Evolutionary conservation across 2,329 filamentous ascomycete species (phyloP).

Genomic region (Talaromyces sp.): DNA sequence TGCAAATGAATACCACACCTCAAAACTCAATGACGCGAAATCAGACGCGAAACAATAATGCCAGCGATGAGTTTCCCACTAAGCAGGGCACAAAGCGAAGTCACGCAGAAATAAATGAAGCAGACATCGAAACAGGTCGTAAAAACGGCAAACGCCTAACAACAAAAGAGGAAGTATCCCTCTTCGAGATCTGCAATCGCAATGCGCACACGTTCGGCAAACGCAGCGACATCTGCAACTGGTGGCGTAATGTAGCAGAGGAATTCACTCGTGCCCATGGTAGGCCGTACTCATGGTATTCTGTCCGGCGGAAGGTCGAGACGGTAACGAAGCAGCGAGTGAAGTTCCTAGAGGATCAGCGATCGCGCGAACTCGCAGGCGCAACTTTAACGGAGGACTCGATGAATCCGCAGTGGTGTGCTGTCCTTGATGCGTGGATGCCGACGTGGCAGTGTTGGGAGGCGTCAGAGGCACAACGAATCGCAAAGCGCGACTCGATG

Average conservation of each 20-base stretch:
- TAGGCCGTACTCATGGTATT: constrained; percentile 48
- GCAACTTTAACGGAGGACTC: constrained; percentile 24
- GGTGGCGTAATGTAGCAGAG: constrained; percentile 43
- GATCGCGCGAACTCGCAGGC: background rate
- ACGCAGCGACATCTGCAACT: constrained; percentile 46
- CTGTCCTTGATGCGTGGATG: constrained; percentile 44
- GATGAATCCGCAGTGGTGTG: constrained; percentile 43
- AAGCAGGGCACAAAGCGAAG: background rate
- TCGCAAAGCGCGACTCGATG: constrained; percentile 40
- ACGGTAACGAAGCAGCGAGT: constrained; percentile 45
- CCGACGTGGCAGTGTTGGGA: constrained; percentile 46
- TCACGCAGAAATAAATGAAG: background rate
- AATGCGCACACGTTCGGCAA: constrained; percentile 41
- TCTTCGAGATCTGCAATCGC: constrained; percentile 46
- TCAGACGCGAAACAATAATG: too few species aligned
- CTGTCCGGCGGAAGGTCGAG: constrained; percentile 46
- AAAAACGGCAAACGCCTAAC: constrained; percentile 44
- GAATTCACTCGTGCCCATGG: constrained; percentile 43
- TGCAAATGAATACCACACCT: too few species aligned
- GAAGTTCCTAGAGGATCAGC: constrained; percentile 41
- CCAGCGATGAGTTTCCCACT: too few species aligned
- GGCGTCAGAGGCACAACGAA: constrained; percentile 39
- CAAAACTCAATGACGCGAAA: too few species aligned
- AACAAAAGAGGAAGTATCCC: constrained; percentile 42
- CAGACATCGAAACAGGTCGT: constrained; percentile 22